Conservation (phyloP, 495 filamentous ascomycete species). For the Aspergillus cavernicola region DNA sequence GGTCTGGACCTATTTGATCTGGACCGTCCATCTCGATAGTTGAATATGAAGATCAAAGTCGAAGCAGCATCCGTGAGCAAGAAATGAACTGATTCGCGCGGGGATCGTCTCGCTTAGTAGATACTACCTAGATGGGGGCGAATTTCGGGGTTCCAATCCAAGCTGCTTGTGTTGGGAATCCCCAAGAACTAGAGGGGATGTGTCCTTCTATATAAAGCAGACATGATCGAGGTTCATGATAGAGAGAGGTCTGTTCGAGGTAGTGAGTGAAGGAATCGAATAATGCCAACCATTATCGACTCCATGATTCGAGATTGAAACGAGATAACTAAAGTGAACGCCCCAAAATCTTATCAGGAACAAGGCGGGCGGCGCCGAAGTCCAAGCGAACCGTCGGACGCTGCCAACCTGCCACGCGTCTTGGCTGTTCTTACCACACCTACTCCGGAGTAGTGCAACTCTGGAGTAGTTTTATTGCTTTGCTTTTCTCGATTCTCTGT, state of each 20-base stretch:
- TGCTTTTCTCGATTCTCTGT: too few species aligned
- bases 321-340: not conserved
- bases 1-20: constrained; percentile 50
- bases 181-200: not conserved
- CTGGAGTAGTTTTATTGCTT: too few species aligned
- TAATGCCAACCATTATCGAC: constrained; percentile 4
- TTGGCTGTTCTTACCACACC: too few species aligned
- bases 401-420: not conserved
- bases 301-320: not conserved
- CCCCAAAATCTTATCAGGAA: constrained; percentile 4
- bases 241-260: not conserved
- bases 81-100: not conserved
- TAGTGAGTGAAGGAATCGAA: constrained; percentile 6
- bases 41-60: not conserved
- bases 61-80: not conserved
- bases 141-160: not conserved
- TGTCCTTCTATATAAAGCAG: not conserved
- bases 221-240: not conserved
- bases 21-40: constrained; percentile 40
- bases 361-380: constrained; percentile 1
- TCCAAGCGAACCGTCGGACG: not conserved
- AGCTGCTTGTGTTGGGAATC: too few species aligned
- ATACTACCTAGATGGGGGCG: not conserved
- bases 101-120: not conserved
- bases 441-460: too few species aligned